These are phyloP conservation scores for Saccharomycopsis oosterbeekiorum DNA, from an alignment of 805 yeast genomes.

Conservation along the genomic window DNA sequence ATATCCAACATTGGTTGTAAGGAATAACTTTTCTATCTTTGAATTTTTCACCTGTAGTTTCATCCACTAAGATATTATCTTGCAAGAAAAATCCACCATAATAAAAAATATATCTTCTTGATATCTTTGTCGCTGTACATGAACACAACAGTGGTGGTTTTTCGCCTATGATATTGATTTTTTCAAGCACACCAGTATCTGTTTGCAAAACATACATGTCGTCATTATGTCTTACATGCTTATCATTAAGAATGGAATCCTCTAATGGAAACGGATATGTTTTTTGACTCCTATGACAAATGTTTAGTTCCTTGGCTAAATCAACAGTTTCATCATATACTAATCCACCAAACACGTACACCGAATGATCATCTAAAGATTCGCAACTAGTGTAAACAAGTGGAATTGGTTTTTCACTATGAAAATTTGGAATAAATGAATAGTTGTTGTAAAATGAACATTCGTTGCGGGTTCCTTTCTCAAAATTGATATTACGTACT, in stretches of 20 bases:
- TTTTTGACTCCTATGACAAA: not conserved
- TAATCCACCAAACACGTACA: conserved; percentile 5
- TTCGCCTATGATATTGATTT: conserved; percentile 29
- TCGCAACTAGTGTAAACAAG: conserved; percentile 4
- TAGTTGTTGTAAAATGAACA: not conserved
- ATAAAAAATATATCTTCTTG: conserved; percentile 45
- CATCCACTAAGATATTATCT: not conserved
- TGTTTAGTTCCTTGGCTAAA: not conserved
- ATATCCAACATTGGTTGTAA: conserved; percentile 45
- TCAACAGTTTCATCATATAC: not conserved
- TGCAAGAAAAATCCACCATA: conserved; percentile 56
- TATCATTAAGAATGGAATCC: conserved; percentile 31
- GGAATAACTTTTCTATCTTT: not conserved
- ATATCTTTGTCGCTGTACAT: conserved; percentile 38
- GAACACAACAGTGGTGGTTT: conserved; percentile 45
- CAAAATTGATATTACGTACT: not conserved
- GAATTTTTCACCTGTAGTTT: not conserved
- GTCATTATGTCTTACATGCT: conserved; percentile 32
- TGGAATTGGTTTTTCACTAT: not conserved
- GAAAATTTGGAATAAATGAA: not conserved
- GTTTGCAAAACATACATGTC: conserved; percentile 31
- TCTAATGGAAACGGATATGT: conserved; percentile 37
- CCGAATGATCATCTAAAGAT: not conserved
- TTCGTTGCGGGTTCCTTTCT: not conserved
- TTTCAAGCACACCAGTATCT: conserved; percentile 28